Percentiles rank a stretch among this genome's conserved stretches.
phyloP scores from a whole-genome alignment of 805 yeast species.

The Metschnikowia drakensbergensis region DNA sequence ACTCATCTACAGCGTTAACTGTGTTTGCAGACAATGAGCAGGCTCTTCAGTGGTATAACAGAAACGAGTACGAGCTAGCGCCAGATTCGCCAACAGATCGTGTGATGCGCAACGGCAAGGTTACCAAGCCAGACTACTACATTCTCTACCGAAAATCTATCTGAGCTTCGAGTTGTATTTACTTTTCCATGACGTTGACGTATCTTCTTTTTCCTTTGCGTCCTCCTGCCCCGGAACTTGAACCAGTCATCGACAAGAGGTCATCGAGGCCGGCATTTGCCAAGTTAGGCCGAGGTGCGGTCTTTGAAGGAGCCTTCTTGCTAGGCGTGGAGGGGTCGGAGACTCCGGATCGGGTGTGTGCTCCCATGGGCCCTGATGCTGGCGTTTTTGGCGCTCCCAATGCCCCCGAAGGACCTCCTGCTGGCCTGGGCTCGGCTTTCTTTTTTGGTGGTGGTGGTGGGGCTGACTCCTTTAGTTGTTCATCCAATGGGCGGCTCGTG shows the following conservation, averaged over 20 bases:
- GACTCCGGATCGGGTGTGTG: constrained; percentile 22
- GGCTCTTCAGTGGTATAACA: constrained; percentile 44
- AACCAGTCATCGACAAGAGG: constrained; percentile 25
- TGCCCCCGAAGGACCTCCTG: not conserved
- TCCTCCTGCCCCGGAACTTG: constrained; percentile 10
- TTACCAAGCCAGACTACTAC: constrained; percentile 44
- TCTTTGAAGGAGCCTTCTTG: constrained; percentile 21
- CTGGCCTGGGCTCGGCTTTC: constrained; percentile 21
- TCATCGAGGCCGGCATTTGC: constrained; percentile 43
- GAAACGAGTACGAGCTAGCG: constrained; percentile 36
- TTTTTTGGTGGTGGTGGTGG: constrained; percentile 66
- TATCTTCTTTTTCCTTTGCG: constrained; percentile 18
- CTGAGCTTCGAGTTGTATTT: not conserved
- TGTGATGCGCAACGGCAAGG: constrained; percentile 36
- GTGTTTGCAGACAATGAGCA: constrained; percentile 45
- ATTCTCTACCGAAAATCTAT: constrained; percentile 15
- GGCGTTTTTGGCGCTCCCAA: constrained; percentile 11
- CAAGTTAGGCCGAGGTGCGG: constrained; percentile 18
- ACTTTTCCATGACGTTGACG: constrained; percentile 18
- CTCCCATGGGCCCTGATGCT: not conserved
- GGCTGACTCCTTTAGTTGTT: constrained; percentile 49
- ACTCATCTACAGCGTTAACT: constrained; percentile 40
- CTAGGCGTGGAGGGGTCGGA: constrained; percentile 65
- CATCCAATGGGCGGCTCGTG: constrained; percentile 61
- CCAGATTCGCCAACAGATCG: constrained; percentile 45